Evolutionary conservation across 202 grass and related monocot genomes (phyloP).

Genomic region (Zizania palustris): DNA sequence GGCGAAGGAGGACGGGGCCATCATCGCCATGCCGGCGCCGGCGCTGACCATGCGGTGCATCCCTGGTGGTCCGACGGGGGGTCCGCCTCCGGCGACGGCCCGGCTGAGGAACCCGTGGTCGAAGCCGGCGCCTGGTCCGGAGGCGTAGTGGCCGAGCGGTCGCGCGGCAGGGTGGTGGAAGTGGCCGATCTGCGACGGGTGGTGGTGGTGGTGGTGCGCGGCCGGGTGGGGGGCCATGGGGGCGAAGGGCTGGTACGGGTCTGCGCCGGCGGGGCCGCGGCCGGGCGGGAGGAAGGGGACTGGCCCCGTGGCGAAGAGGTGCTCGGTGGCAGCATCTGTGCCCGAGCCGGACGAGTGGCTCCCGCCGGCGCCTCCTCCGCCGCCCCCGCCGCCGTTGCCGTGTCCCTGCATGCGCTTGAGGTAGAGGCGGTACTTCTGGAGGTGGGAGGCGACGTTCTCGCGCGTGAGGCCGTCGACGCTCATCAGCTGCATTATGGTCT

Average conservation of each 20-base stretch:
- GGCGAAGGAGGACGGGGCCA: slow-evolving; percentile 51
- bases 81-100: slow-evolving; percentile 33
- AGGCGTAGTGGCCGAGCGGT: slow-evolving; percentile 61
- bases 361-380: slow-evolving; percentile 37
- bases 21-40: slow-evolving; percentile 42
- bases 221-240: slow-evolving; percentile 50
- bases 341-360: slow-evolving; percentile 56
- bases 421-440: slow-evolving; percentile 99
- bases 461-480: slow-evolving; percentile 99
- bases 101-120: slow-evolving; percentile 78
- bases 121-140: slow-evolving; percentile 47
- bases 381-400: slow-evolving; percentile 50
- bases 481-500: slow-evolving; percentile 99
- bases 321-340: slow-evolving; percentile 76
- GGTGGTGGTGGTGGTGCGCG: slow-evolving; percentile 70
- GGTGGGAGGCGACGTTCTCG: slow-evolving; percentile 98
- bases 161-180: slow-evolving; percentile 75
- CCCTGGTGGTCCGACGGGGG: slow-evolving; percentile 54
- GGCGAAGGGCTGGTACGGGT: slow-evolving; percentile 65
- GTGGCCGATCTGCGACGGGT: slow-evolving; percentile 57
- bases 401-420: slow-evolving; percentile 98
- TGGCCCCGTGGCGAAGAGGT: slow-evolving; percentile 82
- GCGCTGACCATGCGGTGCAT: slow-evolving; percentile 82
- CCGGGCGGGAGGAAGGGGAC: slow-evolving; percentile 71
- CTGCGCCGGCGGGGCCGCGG: slow-evolving; percentile 43